Percentiles rank a stretch among this genome's conserved stretches.
phyloP scores from a whole-genome alignment of 192 early-diverging fungal species.

The Geranomyces variabilis region DNA sequence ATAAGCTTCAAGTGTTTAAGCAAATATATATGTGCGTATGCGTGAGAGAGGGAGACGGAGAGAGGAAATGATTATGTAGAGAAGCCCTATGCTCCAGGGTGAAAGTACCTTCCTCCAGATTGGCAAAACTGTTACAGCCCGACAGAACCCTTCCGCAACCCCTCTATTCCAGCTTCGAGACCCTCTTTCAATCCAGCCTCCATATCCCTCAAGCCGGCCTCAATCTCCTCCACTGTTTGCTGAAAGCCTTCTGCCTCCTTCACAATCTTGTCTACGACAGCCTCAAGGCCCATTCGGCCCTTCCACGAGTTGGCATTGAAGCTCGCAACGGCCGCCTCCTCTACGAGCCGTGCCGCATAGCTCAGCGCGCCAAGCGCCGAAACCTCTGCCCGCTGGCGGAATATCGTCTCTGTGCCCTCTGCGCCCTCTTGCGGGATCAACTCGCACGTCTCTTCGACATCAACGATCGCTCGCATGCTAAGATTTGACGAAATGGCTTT shows the following conservation, averaged over 20 bases:
- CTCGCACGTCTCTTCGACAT: constrained; percentile 82
- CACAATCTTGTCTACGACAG: constrained; percentile 70
- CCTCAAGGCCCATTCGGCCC: constrained; percentile 83
- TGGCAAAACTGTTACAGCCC: constrained; percentile 25
- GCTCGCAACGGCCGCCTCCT: constrained; percentile 80
- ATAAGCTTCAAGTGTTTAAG: too few relatives aligned
- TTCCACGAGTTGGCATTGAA: constrained; percentile 89
- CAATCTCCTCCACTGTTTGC: constrained; percentile 16
- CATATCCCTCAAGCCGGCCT: constrained; percentile 34
- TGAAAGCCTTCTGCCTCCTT: constrained; percentile 33
- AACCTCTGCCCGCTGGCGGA: constrained; percentile 83
- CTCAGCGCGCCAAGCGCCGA: constrained; percentile 71
- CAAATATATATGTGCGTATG: too few relatives aligned
- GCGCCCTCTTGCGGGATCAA: constrained; percentile 47
- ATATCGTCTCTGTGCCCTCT: constrained; percentile 45
- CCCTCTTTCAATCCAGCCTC: constrained; percentile 15
- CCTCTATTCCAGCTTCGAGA: constrained; percentile 22
- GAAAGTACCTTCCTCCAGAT: too few relatives aligned
- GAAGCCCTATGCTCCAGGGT: too few relatives aligned
- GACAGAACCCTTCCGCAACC: constrained; percentile 25
- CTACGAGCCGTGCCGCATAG: constrained; percentile 63
- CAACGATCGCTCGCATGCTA: constrained; percentile 80
- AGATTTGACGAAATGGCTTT: constrained; percentile 84
- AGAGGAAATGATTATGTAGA: too few relatives aligned
- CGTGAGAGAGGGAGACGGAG: too few relatives aligned